Evolutionary conservation across 2,329 filamentous ascomycete species (phyloP), one percentile per base, ranked within the genome.

Genomic region (Paraphaeosphaeria minitans): DNA sequence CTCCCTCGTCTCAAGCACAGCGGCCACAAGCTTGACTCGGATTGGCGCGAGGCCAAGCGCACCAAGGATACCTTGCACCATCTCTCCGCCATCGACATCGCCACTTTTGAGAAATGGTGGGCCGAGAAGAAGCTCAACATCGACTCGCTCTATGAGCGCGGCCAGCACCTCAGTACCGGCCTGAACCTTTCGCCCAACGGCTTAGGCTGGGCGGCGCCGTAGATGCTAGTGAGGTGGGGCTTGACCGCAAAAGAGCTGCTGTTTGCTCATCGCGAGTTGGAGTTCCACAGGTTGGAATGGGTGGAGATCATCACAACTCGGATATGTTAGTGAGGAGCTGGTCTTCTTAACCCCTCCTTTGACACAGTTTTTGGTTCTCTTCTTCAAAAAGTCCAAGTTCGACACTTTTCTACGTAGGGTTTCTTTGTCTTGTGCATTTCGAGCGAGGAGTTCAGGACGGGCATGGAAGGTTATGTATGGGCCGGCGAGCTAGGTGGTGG

Each of bases 1-100:
- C 66, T 81, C 33, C 73, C 77, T 3, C 78, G 79, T 53, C 75
- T 83, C 56, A 77, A 77, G 35, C 80, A 81, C 57, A 60, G 68
- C 41, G 63, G 65, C 22, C 72, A 68, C 64, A 69, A 74, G 48
- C 71, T 78, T 21, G 73, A 76, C 46, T 66, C 60, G 3, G 73
- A 74, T 58, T 77, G 69, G 71, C 59, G 62, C 43, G 72, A 76
- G 48, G 64, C 63, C 57, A 72, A 75, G 63, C 67, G 67, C 50
- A 58, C 54, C 10, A 62, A 61, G 9, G 7, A 41, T 19, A 33
- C 19, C 48, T 27, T 33, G 22, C 48, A 41, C 24, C 48, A 51
- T 16, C 10, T 74, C 31, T 48, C 61, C 33, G 50, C 51, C 2
- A 63, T 65, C 14, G 71, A 71, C 13, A 58, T 71, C 47, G 67